Evolutionary conservation across 305 asterid genomes (phyloP).

Genomic region (Solanum hybrid): DNA sequence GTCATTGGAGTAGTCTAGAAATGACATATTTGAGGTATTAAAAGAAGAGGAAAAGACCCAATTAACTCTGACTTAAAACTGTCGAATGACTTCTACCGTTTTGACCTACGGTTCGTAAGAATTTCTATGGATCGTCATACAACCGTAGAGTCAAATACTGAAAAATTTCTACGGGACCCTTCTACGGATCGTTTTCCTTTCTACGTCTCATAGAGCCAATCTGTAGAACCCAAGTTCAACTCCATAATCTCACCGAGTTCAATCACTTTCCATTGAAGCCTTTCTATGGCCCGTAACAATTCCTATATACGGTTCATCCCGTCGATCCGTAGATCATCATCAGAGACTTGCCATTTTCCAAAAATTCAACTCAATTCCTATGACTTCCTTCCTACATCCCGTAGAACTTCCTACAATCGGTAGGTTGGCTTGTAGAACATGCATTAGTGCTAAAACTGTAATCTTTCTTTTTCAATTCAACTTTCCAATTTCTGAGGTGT

Average conservation of each 20-base stretch:
- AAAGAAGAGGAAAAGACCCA: background rate
- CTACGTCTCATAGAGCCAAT: background rate
- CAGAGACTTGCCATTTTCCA: no score
- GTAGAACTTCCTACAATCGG: background rate
- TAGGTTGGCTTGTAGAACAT: background rate
- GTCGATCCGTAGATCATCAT: background rate
- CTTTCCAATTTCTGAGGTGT: background rate
- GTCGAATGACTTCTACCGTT: background rate
- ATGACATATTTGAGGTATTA: background rate
- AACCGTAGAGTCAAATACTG: background rate
- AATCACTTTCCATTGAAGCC: background rate
- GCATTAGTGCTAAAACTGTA: background rate
- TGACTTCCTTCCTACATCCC: background rate
- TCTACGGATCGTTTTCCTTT: background rate
- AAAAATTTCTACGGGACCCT: background rate
- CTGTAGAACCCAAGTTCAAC: background rate
- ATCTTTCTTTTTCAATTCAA: background rate
- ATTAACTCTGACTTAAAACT: background rate
- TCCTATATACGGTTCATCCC: background rate
- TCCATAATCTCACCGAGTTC: background rate
- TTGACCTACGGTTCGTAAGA: background rate
- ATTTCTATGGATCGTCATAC: background rate
- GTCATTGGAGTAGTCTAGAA: background rate
- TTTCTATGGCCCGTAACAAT: background rate
- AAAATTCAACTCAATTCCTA: background rate